A percentile compares a stretch with the other conserved stretches of the same genome.
These are phyloP conservation scores for Monosporascus ibericus DNA, from an alignment of 2,329 filamentous ascomycete genomes.

Conservation along the genomic window DNA sequence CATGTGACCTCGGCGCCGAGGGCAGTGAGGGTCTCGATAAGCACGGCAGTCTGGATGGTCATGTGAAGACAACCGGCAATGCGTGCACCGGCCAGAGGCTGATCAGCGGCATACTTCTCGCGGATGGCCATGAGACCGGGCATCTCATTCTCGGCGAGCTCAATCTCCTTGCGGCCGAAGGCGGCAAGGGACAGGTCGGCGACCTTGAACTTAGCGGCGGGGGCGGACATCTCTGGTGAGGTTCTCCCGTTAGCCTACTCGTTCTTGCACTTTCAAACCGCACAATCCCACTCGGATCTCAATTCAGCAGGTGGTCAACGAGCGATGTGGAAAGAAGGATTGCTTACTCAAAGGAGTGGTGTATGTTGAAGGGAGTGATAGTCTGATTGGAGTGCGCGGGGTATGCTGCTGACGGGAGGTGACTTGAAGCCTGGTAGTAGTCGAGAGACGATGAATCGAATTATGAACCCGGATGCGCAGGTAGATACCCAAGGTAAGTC, in stretches of 20 bases:
- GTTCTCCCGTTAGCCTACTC: background rate
- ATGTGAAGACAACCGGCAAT: slow-evolving; percentile 99
- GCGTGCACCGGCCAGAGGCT: slow-evolving; percentile 89
- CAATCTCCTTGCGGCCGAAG: slow-evolving; percentile 98
- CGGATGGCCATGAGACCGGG: slow-evolving; percentile 96
- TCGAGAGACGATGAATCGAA: background rate
- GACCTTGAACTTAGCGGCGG: slow-evolving; percentile 95
- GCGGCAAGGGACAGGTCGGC: slow-evolving; percentile 95
- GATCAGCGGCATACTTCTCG: slow-evolving; percentile 82
- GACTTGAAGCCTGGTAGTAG: background rate
- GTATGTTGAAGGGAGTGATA: too few relatives aligned
- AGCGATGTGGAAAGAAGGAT: background rate
- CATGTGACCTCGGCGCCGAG: slow-evolving; percentile 98
- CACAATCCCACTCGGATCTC: background rate
- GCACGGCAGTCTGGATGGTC: slow-evolving; percentile 99
- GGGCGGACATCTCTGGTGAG: slow-evolving; percentile 55
- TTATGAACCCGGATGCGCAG: background rate
- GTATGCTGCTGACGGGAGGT: background rate
- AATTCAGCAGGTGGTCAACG: background rate
- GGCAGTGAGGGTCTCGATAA: slow-evolving; percentile 93
- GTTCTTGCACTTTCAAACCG: background rate
- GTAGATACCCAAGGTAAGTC: background rate
- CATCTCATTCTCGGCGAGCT: slow-evolving; percentile 95
- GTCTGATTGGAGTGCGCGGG: background rate
- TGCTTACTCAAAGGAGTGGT: background rate